These are phyloP conservation scores for Flaveria brownii DNA, from an alignment of 129 eudicot genomes.

Conservation along the genomic window DNA sequence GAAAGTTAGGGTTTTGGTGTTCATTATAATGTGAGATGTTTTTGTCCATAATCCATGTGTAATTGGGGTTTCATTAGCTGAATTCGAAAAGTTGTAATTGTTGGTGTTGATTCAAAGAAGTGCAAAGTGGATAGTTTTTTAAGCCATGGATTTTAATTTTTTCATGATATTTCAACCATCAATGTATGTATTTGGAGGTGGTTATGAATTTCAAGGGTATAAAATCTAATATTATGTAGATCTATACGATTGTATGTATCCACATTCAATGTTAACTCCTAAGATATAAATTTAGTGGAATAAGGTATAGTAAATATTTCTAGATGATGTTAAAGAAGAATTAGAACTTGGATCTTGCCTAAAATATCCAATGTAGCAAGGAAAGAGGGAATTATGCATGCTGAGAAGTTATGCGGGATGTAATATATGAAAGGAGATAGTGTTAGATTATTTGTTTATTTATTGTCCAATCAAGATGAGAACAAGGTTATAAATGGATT, in stretches of 20 bases:
- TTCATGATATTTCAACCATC: slow-evolving; percentile 4
- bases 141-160: slow-evolving; percentile 11
- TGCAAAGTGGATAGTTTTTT: slow-evolving; percentile 14
- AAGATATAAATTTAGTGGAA: slow-evolving; percentile 20
- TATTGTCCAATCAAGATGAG: slow-evolving; percentile 10
- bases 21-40: not conserved
- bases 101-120: slow-evolving; percentile 18
- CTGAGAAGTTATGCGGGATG: slow-evolving; percentile 1
- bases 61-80: slow-evolving; percentile 3
- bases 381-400: slow-evolving; percentile 21
- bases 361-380: slow-evolving; percentile 21
- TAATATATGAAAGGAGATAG: slow-evolving; percentile 12
- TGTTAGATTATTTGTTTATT: not conserved
- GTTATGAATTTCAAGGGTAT: slow-evolving; percentile 20
- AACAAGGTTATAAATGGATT: slow-evolving; percentile 5
- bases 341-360: slow-evolving; percentile 19
- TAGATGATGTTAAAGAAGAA: slow-evolving; percentile 19
- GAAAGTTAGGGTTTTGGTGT: slow-evolving; percentile 21
- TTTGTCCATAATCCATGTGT: slow-evolving; percentile 4
- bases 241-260: slow-evolving; percentile 25
- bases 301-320: slow-evolving; percentile 3
- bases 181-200: slow-evolving; percentile 7
- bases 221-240: slow-evolving; percentile 14
- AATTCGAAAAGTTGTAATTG: slow-evolving; percentile 6
- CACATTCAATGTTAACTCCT: slow-evolving; percentile 12